Evolutionary conservation across 1,284 basidiomycete genomes (phyloP).

Genomic region (Sphagnurus paluster): DNA sequence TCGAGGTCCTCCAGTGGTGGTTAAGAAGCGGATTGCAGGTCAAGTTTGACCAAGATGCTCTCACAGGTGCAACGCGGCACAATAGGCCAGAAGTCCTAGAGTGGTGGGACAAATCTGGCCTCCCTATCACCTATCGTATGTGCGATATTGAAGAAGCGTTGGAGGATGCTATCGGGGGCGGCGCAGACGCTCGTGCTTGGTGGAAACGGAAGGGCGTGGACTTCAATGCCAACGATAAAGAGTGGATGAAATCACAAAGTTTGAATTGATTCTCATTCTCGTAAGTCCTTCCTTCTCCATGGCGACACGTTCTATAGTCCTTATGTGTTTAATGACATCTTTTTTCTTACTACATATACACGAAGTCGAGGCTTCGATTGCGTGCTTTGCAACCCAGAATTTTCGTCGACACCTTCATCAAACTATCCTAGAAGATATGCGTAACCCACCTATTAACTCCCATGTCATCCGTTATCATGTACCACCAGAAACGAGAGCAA

Average conservation of each 20-base stretch:
- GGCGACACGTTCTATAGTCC: not conserved
- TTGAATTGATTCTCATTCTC: slow-evolving; percentile 47
- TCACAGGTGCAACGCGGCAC: slow-evolving; percentile 76
- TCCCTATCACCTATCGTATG: slow-evolving; percentile 79
- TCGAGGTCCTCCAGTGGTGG: slow-evolving; percentile 85
- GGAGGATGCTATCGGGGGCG: slow-evolving; percentile 79
- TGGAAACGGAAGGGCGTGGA: slow-evolving; percentile 77
- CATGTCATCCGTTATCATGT: too few species aligned
- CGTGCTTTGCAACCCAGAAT: too few species aligned
- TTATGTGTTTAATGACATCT: slow-evolving; percentile 3
- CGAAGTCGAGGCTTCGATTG: too few species aligned
- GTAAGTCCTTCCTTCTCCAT: slow-evolving; percentile 10
- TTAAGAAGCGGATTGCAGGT: slow-evolving; percentile 70
- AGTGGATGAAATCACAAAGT: slow-evolving; percentile 80
- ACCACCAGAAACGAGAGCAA: not conserved
- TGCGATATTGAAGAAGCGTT: slow-evolving; percentile 86
- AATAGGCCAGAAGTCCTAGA: slow-evolving; percentile 79
- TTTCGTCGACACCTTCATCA: too few species aligned
- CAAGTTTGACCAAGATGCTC: slow-evolving; percentile 75
- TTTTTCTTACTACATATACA: too few species aligned
- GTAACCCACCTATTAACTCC: too few species aligned
- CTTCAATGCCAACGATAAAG: slow-evolving; percentile 76
- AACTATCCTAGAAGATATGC: too few species aligned
- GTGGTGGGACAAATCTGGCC: slow-evolving; percentile 80
- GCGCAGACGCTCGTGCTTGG: slow-evolving; percentile 69